phyloP scores from a whole-genome alignment of 2,329 filamentous ascomycete genomes.

The Sphaerulina musiva region DNA sequence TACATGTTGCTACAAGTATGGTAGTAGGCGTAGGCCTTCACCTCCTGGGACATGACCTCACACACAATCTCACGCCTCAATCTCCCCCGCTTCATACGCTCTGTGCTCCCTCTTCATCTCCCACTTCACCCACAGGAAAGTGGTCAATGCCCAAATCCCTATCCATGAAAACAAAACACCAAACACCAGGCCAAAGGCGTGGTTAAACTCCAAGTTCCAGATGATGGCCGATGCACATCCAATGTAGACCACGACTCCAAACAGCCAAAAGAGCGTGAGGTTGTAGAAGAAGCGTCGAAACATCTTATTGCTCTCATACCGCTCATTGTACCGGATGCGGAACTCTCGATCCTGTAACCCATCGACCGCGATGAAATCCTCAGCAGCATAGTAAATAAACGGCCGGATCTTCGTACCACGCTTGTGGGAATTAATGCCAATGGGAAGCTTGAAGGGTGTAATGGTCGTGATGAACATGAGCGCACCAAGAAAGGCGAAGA shows the following conservation, averaged over 20 bases:
- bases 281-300: constrained; percentile 29
- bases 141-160: constrained; percentile 24
- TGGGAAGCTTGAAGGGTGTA: constrained; percentile 29
- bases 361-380: constrained; percentile 33
- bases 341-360: constrained; percentile 31
- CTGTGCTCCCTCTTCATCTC: constrained; percentile 29
- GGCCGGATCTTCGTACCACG: constrained; percentile 26
- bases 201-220: constrained; percentile 29
- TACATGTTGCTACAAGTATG: no score
- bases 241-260: constrained; percentile 27
- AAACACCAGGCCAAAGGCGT: constrained; percentile 28
- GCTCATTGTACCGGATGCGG: constrained; percentile 30
- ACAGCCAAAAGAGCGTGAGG: constrained; percentile 29
- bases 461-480: constrained; percentile 29
- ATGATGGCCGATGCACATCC: constrained; percentile 30
- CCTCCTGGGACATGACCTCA: background rate
- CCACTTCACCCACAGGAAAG: constrained; percentile 22
- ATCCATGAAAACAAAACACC: constrained; percentile 30
- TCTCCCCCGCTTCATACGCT: constrained; percentile 26
- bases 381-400: constrained; percentile 33
- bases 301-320: constrained; percentile 27
- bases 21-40: background rate
- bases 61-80: constrained; percentile 13
- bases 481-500: constrained; percentile 29
- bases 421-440: constrained; percentile 31